Base-by-base conservation (phyloP, 2,329 filamentous ascomycete genomes). In the Teratosphaeria destructans region DNA sequence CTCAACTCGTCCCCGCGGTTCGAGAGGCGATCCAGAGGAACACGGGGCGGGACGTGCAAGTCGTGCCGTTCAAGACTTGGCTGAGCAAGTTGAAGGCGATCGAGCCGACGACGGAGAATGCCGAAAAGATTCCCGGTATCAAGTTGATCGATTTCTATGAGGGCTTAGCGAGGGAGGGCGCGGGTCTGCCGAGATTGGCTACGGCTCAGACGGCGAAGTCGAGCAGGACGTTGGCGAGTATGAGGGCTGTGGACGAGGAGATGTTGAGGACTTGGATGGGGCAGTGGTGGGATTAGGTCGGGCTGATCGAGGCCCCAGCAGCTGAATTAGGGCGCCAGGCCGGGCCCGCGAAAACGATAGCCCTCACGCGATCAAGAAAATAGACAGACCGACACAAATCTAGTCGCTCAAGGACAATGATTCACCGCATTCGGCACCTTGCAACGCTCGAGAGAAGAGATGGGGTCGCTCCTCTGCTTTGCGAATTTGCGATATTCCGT, bases 91-190 rank as follows among this genome's bases (percentile, higher is more conserved):
- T 70, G 11, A 61, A 66, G 53, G 54, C 53, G 0, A 39, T 61
- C 27, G 64, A 58, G 16, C 57, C 54, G 23, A 70, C 64, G 2
- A 26, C 59, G 10, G 64, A 66, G 34, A 61, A 68, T 27, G 60
- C 64, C 7, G 61, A 65, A 37, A 62, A 58, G 52, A 64, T 68
- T 23, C 67, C 70, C 0, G 68, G 63, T 2, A 52, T 70, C 53
- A 70, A 71, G 60, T 57, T 71, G 10, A 34, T 70, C 8, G 69
- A 70, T 52, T 71, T 71, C 58, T 70, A 68, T 57, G 63, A 70
- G 52, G 64, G 63, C 14, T 52, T 67, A 39, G 19, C 62, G 35
- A 49, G 34, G 2, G 62, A 61, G 23, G 60, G 60, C 23, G 60
- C 60, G 10, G 65, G 64, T 8, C 34, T 66, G 29, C 64, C 64